These are phyloP conservation scores for Pyricularia sp. DNA, from an alignment of 2,329 filamentous ascomycete species.

Conservation along the genomic window DNA sequence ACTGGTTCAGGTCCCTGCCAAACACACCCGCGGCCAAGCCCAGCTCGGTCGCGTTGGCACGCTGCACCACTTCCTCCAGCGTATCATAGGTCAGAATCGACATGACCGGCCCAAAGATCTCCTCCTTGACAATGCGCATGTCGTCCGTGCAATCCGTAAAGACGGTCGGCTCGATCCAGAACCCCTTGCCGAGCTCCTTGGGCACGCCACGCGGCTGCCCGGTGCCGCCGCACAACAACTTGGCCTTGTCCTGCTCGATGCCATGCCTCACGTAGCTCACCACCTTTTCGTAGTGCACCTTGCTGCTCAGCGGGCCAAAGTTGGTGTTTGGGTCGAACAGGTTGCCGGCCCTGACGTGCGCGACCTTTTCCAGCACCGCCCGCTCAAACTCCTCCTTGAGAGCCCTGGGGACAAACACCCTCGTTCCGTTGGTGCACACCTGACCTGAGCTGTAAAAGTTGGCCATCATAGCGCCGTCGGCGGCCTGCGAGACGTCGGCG, in stretches of 20 bases:
- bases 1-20: slow-evolving; percentile 62
- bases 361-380: slow-evolving; percentile 59
- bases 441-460: slow-evolving; percentile 90
- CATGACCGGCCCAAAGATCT: slow-evolving; percentile 88
- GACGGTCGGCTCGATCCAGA: slow-evolving; percentile 75
- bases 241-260: slow-evolving; percentile 63
- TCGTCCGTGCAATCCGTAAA: slow-evolving; percentile 78
- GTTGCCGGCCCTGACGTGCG: slow-evolving; percentile 60
- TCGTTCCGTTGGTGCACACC: slow-evolving; percentile 86
- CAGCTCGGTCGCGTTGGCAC: slow-evolving; percentile 69
- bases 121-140: slow-evolving; percentile 73
- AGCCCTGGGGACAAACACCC: slow-evolving; percentile 66
- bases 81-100: slow-evolving; percentile 66
- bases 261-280: slow-evolving; percentile 68
- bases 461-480: slow-evolving; percentile 84
- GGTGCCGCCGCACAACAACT: slow-evolving; percentile 61
- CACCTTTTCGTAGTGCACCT: slow-evolving; percentile 68
- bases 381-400: slow-evolving; percentile 62
- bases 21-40: slow-evolving; percentile 82
- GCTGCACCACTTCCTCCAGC: slow-evolving; percentile 57
- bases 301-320: slow-evolving; percentile 74
- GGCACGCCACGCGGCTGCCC: slow-evolving; percentile 45
- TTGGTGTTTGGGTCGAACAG: slow-evolving; percentile 66
- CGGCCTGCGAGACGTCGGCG: slow-evolving; percentile 68
- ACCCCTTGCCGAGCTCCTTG: slow-evolving; percentile 49